A percentile compares a stretch with the other conserved stretches of the same genome.
phyloP scores from a whole-genome alignment of 1,284 basidiomycete genomes.

The Puccinia hordei region DNA sequence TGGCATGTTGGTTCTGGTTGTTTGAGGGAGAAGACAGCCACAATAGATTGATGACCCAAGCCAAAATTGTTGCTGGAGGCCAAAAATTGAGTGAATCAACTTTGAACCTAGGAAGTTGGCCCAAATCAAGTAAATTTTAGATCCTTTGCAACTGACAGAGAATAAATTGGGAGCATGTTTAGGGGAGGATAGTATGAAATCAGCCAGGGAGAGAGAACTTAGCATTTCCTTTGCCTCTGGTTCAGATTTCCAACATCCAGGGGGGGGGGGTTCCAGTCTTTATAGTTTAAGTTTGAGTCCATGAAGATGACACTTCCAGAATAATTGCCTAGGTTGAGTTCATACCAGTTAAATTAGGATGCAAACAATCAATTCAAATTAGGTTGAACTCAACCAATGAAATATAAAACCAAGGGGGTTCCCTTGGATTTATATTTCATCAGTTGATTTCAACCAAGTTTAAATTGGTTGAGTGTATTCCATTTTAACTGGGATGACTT shows the following conservation, averaged over 20 bases:
- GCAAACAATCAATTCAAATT: no score
- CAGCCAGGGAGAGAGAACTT: neutral
- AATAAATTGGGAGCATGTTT: neutral
- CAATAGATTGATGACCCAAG: neutral
- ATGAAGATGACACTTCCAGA: neutral
- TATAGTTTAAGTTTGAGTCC: neutral
- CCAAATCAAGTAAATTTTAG: neutral
- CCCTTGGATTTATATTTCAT: no score
- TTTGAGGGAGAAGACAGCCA: neutral
- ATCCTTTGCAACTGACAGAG: neutral
- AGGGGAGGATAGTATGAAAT: neutral
- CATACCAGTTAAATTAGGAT: no score
- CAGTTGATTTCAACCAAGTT: no score
- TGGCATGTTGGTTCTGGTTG: neutral
- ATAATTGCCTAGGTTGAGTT: no score
- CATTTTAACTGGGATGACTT: no score
- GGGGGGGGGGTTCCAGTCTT: neutral
- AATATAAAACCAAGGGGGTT: no score
- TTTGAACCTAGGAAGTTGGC: neutral
- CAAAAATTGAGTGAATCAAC: neutral
- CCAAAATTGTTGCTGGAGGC: neutral
- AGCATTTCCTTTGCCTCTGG: neutral
- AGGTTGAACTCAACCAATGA: no score
- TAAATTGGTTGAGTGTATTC: no score
- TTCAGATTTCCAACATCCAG: neutral